Conservation (phyloP, 345 rosid genomes). For the Chamaenerion angustifolium region DNA sequence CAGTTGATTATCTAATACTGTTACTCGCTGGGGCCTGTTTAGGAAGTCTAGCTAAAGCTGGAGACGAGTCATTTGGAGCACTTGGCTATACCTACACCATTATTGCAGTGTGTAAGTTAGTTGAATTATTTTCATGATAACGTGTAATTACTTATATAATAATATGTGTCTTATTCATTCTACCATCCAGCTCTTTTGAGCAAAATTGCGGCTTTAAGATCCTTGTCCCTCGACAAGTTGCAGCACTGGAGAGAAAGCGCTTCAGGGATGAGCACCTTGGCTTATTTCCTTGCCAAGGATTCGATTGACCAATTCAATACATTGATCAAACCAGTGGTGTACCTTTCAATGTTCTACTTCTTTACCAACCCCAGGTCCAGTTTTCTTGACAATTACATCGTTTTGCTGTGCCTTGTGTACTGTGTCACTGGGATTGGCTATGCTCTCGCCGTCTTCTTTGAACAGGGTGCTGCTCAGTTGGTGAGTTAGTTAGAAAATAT, state of each 20-base stretch:
- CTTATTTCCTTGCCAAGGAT: constrained; percentile 89
- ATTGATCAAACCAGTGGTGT: constrained; percentile 71
- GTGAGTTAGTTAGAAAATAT: constrained; percentile 28
- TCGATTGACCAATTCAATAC: constrained; percentile 73
- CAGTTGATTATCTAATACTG: constrained; percentile 69
- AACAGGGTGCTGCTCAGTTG: constrained; percentile 79
- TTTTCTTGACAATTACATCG: constrained; percentile 58
- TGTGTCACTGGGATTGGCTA: constrained; percentile 93
- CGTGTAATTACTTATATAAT: too few relatives aligned
- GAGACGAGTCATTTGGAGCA: constrained; percentile 67
- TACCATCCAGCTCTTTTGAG: constrained; percentile 58
- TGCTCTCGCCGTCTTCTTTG: constrained; percentile 69
- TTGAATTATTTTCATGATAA: too few relatives aligned
- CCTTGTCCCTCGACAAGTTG: constrained; percentile 76
- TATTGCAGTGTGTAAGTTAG: constrained; percentile 80
- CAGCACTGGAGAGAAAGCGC: constrained; percentile 94
- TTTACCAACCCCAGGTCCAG: constrained; percentile 84
- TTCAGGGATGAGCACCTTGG: constrained; percentile 88
- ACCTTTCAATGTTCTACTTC: constrained; percentile 85
- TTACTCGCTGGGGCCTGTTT: constrained; percentile 93
- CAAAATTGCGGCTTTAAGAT: constrained; percentile 81
- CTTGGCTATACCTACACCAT: constrained; percentile 62
- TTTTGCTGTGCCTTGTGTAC: constrained; percentile 80
- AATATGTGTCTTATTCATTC: too few relatives aligned
- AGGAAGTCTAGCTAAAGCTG: constrained; percentile 48